Percentiles rank a stretch among this genome's conserved stretches.
phyloP scores from a whole-genome alignment of 1,284 basidiomycete species.

The Sphaerobolus stellatus region DNA sequence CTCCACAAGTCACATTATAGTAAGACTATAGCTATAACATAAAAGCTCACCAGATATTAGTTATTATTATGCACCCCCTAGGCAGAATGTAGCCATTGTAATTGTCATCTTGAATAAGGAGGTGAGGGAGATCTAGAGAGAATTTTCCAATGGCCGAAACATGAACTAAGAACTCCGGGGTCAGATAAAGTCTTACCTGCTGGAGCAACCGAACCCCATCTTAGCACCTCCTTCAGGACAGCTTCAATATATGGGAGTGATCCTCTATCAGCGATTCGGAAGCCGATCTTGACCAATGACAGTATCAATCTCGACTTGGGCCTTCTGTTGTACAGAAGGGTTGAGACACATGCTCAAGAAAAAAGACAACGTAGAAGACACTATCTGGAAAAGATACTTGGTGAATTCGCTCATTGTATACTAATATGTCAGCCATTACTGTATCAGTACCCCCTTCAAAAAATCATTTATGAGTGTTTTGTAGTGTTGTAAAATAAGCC shows the following conservation, averaged over 20 bases:
- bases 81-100: conserved; percentile 9
- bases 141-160: not conserved
- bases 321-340: conserved; percentile 19
- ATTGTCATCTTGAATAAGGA: not conserved
- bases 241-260: conserved; percentile 17
- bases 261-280: conserved; percentile 22
- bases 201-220: conserved; percentile 9
- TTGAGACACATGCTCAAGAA: conserved; percentile 26
- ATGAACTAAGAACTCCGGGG: not conserved
- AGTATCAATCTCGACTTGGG: conserved; percentile 25
- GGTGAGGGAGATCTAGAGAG: conserved; percentile 10
- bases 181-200: not conserved
- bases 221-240: conserved; percentile 5
- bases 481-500: not conserved
- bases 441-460: conserved; percentile 2
- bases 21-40: not conserved
- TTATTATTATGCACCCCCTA: not conserved
- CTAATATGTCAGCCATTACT: not conserved
- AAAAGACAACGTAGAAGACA: conserved; percentile 20
- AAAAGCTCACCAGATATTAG: conserved; percentile 6
- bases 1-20: not conserved
- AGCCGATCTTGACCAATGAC: conserved; percentile 20
- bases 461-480: not conserved
- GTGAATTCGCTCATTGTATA: not conserved
- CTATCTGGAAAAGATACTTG: conserved; percentile 10